Base-by-base conservation (phyloP, 2,329 filamentous ascomycete species). In the Aspergillus terreus region DNA sequence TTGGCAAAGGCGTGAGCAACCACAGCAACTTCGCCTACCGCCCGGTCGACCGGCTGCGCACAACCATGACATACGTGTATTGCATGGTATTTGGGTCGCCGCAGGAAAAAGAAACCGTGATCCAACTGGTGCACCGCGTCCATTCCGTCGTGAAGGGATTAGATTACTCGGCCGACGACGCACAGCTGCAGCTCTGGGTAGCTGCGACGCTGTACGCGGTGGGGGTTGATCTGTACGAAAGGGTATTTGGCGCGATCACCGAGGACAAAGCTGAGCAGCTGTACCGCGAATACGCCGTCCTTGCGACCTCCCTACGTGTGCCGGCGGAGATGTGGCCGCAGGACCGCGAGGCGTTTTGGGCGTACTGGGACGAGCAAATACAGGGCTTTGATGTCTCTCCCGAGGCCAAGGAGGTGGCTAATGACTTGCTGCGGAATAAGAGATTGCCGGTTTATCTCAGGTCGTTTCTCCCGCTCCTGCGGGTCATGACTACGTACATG, bases 61-160 rank as follows among this genome's bases (percentile, higher is more conserved):
- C 69, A 0, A 73, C 69, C 11, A 69, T 71, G 62, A 69, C 68
- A n/a, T 75, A 68, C 54, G 58, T 74, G 30, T 73, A 73, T 54
- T 70, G 68, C 50, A 71, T 72, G 59, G 58, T 65, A 4, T 71
- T 65, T 51, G 72, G 70, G 12, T 68, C 65, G 0, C 51, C 54
- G 2, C 49, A 57, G 0, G 69, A 75, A 40, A 70, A 69, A 46
- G 54, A 59, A 21, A 56, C 63, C 14, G 63, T 74, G 42, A 66
- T 71, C 50, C 59, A 68, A 44, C 63, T 72, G 53, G 66, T 73
- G 6, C 67, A 73, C 51, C 56, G 58, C 10, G 68, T 66, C 7
- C 70, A 74, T 50, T 52, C 60, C 4, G 40, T 56, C 3, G 66
- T 73, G 19, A 63, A 62, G 14, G 70, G 70, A 1, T 49, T 57